A percentile compares a stretch with the other conserved stretches of the same genome.
Evolutionary conservation across 495 filamentous ascomycete species (phyloP).

Genomic region (Tuber calosporum): DNA sequence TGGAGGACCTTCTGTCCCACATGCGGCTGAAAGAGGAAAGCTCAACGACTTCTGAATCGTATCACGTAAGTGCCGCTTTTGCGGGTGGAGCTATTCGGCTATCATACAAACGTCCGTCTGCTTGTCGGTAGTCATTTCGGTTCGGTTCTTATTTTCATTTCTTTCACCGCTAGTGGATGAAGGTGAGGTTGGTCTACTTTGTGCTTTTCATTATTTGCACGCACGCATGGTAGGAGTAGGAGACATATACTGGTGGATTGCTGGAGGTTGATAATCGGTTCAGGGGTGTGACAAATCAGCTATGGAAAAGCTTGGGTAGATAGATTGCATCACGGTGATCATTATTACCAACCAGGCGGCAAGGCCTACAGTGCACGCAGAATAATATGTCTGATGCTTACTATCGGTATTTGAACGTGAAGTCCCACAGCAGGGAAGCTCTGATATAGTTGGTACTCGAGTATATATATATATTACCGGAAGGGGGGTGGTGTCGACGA

Average conservation of each 20-base stretch:
- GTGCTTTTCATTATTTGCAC: neutral
- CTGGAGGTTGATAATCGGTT: neutral
- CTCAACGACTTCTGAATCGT: neutral
- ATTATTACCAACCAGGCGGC: neutral
- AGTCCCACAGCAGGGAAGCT: neutral
- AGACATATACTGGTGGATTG: neutral
- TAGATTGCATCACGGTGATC: neutral
- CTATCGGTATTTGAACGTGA: neutral
- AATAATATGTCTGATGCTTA: neutral
- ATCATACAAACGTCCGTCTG: neutral
- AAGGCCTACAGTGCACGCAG: neutral
- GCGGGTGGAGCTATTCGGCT: neutral
- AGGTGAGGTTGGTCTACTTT: neutral
- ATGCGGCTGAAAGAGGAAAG: conserved; percentile 1
- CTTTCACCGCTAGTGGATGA: neutral
- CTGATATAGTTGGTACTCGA: neutral
- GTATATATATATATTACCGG: neutral
- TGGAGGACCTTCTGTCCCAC: neutral
- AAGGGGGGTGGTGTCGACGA: neutral
- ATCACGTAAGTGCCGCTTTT: conserved; percentile 1
- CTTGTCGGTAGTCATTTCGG: neutral
- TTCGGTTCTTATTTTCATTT: neutral
- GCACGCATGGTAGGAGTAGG: neutral
- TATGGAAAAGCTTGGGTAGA: neutral
- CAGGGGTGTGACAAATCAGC: neutral